Evolutionary conservation across 1,139 yeast genomes (phyloP).

Genomic region (Geotrichum carabidarum): DNA sequence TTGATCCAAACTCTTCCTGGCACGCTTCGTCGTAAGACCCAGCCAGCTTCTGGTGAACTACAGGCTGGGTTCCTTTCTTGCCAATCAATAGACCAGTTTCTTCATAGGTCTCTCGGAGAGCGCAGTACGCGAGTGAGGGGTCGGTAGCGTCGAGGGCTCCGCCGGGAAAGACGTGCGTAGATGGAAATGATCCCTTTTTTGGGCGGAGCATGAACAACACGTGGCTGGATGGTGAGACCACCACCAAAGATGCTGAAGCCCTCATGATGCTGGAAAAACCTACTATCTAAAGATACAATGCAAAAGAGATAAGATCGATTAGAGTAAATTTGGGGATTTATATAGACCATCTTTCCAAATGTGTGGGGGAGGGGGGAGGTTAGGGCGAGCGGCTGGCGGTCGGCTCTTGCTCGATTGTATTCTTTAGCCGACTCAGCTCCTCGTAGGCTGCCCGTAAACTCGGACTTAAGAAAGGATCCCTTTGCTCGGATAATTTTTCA

Average conservation of each 20-base stretch:
- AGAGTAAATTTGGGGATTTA: too few species aligned
- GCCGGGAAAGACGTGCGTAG: slow-evolving; percentile 36
- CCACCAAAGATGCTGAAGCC: slow-evolving; percentile 32
- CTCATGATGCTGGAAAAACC: slow-evolving; percentile 13
- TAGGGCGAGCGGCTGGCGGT: not conserved
- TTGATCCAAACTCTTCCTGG: slow-evolving; percentile 2
- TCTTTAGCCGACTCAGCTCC: slow-evolving; percentile 11
- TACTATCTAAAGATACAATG: not conserved
- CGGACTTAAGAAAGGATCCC: not conserved
- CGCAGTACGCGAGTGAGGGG: slow-evolving; percentile 30
- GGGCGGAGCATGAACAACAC: slow-evolving; percentile 35
- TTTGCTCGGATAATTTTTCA: not conserved
- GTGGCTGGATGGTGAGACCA: slow-evolving; percentile 30
- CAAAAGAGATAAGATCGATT: not conserved
- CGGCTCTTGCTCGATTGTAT: not conserved
- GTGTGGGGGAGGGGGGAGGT: not conserved
- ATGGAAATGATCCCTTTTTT: slow-evolving; percentile 31
- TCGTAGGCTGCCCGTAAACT: slow-evolving; percentile 12
- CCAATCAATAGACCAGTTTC: slow-evolving; percentile 34
- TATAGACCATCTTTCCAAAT: not conserved
- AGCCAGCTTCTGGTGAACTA: not conserved
- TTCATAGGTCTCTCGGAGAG: slow-evolving; percentile 36
- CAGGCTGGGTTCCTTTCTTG: not conserved
- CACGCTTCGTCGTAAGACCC: slow-evolving; percentile 7
- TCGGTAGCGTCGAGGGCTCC: slow-evolving; percentile 33